phyloP scores from a whole-genome alignment of 2,329 filamentous ascomycete genomes.

The Fusarium tricinctum region DNA sequence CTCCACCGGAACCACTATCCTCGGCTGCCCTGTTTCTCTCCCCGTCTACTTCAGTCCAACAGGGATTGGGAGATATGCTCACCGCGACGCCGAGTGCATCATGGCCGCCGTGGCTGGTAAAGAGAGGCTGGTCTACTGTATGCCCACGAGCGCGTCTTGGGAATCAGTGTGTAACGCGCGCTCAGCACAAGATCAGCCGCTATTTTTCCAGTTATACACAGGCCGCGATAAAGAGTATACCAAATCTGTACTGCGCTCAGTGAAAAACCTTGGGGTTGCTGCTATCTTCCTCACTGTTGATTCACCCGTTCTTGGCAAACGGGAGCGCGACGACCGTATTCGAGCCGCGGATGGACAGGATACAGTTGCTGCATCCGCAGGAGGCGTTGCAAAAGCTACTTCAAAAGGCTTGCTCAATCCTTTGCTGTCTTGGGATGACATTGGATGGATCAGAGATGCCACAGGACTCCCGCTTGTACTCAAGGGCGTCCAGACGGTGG shows the following conservation, averaged over 20 bases:
- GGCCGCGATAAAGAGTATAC: slow-evolving; percentile 6
- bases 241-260: background rate
- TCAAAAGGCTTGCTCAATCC: slow-evolving; percentile 3
- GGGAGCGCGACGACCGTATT: slow-evolving; percentile 7
- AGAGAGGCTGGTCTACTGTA: slow-evolving; percentile 1
- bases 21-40: background rate
- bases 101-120: background rate
- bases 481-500: slow-evolving; percentile 77
- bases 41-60: slow-evolving; percentile 12
- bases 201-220: slow-evolving; percentile 10
- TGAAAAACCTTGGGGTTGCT: slow-evolving; percentile 2
- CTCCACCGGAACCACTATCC: slow-evolving; percentile 2
- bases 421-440: slow-evolving; percentile 68
- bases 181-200: background rate
- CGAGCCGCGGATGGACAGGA: slow-evolving; percentile 2
- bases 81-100: background rate
- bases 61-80: background rate
- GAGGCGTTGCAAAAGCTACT: slow-evolving; percentile 1
- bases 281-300: slow-evolving; percentile 8
- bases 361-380: background rate
- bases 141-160: slow-evolving; percentile 9
- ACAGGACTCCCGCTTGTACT: slow-evolving; percentile 69
- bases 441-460: slow-evolving; percentile 70
- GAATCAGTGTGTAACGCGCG: background rate
- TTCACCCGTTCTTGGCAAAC: slow-evolving; percentile 6